Conservation (phyloP, 805 yeast genomes). For the Lipomyces kockii region DNA sequence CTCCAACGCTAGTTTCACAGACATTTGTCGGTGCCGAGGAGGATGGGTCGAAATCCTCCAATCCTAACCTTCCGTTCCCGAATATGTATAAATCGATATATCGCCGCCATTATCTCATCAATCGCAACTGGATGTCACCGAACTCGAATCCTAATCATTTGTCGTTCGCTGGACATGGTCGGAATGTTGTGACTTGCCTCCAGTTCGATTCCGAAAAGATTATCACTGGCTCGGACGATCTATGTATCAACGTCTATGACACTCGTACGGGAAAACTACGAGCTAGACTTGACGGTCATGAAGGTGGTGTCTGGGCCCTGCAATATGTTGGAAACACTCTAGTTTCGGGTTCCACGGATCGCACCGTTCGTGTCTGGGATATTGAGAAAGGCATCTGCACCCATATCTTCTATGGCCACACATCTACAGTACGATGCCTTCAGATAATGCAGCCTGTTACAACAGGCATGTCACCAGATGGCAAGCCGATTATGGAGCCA, state of each 20-base stretch:
- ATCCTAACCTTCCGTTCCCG: constrained; percentile 5
- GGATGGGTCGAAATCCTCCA: not conserved
- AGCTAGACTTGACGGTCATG: constrained; percentile 78
- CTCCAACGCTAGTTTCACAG: not conserved
- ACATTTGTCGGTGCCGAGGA: not conserved
- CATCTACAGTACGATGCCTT: constrained; percentile 83
- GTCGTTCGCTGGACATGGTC: constrained; percentile 70
- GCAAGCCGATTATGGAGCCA: constrained; percentile 62
- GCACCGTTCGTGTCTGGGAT: constrained; percentile 94
- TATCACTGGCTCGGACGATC: constrained; percentile 91
- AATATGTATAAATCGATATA: constrained; percentile 60
- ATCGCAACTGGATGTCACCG: constrained; percentile 81
- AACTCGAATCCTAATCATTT: constrained; percentile 67
- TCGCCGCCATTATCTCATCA: constrained; percentile 61
- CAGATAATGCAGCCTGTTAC: constrained; percentile 52
- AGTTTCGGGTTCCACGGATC: constrained; percentile 93
- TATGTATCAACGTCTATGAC: constrained; percentile 77
- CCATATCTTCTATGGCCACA: constrained; percentile 88
- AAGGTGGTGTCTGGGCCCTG: constrained; percentile 99
- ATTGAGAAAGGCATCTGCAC: constrained; percentile 83
- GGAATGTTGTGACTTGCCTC: constrained; percentile 89
- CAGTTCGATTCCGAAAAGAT: constrained; percentile 90
- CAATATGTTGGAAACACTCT: constrained; percentile 78
- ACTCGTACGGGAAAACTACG: constrained; percentile 71
- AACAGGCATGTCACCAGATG: constrained; percentile 61